These are phyloP conservation scores for Nepenthes alata DNA, from an alignment of 179 eudicot genomes.

Conservation along the genomic window DNA sequence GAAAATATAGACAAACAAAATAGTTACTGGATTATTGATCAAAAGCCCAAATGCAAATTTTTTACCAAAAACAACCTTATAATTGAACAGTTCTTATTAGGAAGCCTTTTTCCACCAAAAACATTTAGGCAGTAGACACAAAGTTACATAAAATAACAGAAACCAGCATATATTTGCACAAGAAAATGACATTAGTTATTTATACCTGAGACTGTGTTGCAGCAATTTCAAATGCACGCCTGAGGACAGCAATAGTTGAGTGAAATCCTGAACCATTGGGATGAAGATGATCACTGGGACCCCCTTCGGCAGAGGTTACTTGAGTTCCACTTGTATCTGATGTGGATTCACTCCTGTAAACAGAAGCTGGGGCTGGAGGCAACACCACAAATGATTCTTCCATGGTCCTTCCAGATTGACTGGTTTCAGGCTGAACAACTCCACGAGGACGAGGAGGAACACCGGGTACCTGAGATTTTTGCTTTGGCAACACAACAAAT, in stretches of 20 bases:
- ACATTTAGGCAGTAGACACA: neutral
- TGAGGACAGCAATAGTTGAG: slow-evolving; percentile 67
- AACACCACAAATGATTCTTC: slow-evolving; percentile 95
- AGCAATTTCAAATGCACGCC: slow-evolving; percentile 87
- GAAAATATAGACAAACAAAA: neutral
- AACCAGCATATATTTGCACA: neutral
- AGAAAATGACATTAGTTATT: neutral
- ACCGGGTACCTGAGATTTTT: slow-evolving; percentile 51
- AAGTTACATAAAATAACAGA: neutral
- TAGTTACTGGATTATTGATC: neutral
- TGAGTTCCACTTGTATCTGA: slow-evolving; percentile 43
- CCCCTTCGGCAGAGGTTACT: slow-evolving; percentile 38
- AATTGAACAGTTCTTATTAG: neutral
- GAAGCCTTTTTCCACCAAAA: neutral
- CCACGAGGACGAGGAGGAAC: slow-evolving; percentile 73
- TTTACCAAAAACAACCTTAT: too few species aligned
- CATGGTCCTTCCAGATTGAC: slow-evolving; percentile 62
- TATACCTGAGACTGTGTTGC: slow-evolving; percentile 74
- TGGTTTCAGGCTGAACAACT: slow-evolving; percentile 38
- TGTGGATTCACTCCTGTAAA: slow-evolving; percentile 60
- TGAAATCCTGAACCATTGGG: slow-evolving; percentile 73
- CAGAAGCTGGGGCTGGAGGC: slow-evolving; percentile 97
- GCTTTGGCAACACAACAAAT: slow-evolving; percentile 83
- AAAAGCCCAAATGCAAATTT: too few species aligned
- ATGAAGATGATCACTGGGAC: slow-evolving; percentile 32